These are phyloP conservation scores for Parascedosporium putredinis DNA, from an alignment of 2,329 filamentous ascomycete genomes.

Conservation along the genomic window DNA sequence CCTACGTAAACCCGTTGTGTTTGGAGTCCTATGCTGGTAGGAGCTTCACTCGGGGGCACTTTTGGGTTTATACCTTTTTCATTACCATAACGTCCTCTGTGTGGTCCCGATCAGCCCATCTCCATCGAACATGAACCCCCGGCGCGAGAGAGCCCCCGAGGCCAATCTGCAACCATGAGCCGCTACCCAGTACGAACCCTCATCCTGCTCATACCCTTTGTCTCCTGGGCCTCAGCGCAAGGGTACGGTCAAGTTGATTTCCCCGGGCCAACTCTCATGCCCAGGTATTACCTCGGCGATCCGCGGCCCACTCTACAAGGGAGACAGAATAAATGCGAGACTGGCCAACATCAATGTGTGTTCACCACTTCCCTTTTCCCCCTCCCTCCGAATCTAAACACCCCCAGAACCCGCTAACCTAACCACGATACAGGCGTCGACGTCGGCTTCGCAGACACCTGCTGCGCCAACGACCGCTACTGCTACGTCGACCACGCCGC, in stretches of 20 bases:
- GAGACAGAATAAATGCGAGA: constrained; percentile 18
- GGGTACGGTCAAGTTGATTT: constrained; percentile 6
- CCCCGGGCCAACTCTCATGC: constrained; percentile 14
- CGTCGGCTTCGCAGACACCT: constrained; percentile 24
- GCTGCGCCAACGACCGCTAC: constrained; percentile 34
- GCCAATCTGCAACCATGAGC: too few species aligned
- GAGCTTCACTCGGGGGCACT: too few species aligned
- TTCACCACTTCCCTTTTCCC: not conserved
- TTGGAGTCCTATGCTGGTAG: too few species aligned
- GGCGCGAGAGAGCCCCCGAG: too few species aligned
- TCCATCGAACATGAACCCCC: too few species aligned
- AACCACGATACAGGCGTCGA: constrained; percentile 29
- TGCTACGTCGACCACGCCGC: constrained; percentile 30
- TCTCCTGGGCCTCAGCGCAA: not conserved
- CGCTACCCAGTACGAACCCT: not conserved
- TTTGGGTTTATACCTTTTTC: too few species aligned
- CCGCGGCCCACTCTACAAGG: constrained; percentile 18
- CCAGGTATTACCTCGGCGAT: constrained; percentile 19
- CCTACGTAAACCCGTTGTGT: too few species aligned
- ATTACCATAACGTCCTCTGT: too few species aligned
- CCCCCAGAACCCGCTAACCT: too few species aligned
- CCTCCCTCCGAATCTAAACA: too few species aligned
- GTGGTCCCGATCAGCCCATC: too few species aligned
- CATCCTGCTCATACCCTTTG: not conserved
- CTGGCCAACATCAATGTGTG: constrained; percentile 22